Conservation (phyloP, 2,329 filamentous ascomycete genomes). For the Aspergillus costaricaensis region DNA sequence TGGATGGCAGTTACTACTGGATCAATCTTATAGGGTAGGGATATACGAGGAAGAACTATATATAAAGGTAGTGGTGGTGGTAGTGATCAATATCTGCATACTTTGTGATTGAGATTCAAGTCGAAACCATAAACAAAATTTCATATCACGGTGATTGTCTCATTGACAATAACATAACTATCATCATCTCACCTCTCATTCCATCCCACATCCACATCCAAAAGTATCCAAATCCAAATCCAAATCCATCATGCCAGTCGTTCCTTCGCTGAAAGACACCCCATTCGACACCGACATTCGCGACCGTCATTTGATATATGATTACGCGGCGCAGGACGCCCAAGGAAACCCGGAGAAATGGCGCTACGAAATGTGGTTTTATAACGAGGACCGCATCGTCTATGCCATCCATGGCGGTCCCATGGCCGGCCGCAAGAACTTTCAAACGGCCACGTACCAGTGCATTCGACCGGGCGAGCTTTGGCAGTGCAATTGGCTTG, state of each 20-base stretch:
- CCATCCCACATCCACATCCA: too few species aligned
- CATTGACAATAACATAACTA: too few species aligned
- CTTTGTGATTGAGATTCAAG: too few species aligned
- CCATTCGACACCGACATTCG: conserved; percentile 55
- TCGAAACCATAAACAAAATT: too few species aligned
- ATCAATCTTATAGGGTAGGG: too few species aligned
- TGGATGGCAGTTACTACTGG: too few species aligned
- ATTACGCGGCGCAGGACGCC: conserved; percentile 54
- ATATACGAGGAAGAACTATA: too few species aligned
- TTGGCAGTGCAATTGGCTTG: conserved; percentile 64
- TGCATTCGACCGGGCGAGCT: conserved; percentile 60
- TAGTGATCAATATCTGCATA: too few species aligned
- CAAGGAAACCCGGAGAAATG: conserved; percentile 58
- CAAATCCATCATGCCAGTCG: conserved; percentile 23
- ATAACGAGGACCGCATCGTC: conserved; percentile 55
- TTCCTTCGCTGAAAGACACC: conserved; percentile 20
- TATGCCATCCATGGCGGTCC: conserved; percentile 63
- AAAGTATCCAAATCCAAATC: not conserved
- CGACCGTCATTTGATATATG: conserved; percentile 59
- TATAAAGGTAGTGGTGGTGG: too few species aligned
- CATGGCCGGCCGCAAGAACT: conserved; percentile 59
- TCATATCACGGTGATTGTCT: too few species aligned
- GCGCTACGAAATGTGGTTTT: conserved; percentile 65
- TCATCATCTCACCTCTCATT: too few species aligned
- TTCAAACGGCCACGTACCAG: conserved; percentile 58